phyloP scores from a whole-genome alignment of 306 rosid species.

The Malus sylvestris region DNA sequence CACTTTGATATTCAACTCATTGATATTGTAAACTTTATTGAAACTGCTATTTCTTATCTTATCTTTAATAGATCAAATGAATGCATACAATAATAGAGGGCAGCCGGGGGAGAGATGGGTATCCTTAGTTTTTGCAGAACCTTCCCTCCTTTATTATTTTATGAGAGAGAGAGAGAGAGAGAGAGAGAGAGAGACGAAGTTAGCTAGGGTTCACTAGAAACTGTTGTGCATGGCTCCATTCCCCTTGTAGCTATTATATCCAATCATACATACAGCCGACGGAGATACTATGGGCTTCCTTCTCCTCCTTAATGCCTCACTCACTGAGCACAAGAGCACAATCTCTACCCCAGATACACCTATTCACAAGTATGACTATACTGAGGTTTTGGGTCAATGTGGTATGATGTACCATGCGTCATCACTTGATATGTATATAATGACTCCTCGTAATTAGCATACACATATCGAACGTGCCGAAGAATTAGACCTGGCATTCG shows the following conservation, averaged over 20 bases:
- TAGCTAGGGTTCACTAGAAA: neutral
- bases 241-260: slow-evolving; percentile 19
- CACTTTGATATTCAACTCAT: no score
- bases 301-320: slow-evolving; percentile 31
- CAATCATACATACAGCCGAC: slow-evolving; percentile 8
- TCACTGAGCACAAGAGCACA: slow-evolving; percentile 11
- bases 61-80: slow-evolving; percentile 26
- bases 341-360: slow-evolving; percentile 2
- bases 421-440: neutral
- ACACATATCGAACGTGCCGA: neutral
- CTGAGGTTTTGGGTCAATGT: neutral
- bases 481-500: no score
- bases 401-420: neutral
- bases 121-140: slow-evolving; percentile 50
- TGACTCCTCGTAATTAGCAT: neutral
- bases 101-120: slow-evolving; percentile 22
- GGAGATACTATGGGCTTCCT: slow-evolving; percentile 43
- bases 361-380: neutral
- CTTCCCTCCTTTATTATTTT: slow-evolving; percentile 6
- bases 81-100: slow-evolving; percentile 27
- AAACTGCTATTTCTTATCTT: slow-evolving; percentile 27
- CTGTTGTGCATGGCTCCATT: slow-evolving; percentile 24
- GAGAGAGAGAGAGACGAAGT: neutral
- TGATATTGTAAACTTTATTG: neutral
- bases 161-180: neutral